Conservation (phyloP, 23 red algal species). For the Gracilaria domingensis region DNA sequence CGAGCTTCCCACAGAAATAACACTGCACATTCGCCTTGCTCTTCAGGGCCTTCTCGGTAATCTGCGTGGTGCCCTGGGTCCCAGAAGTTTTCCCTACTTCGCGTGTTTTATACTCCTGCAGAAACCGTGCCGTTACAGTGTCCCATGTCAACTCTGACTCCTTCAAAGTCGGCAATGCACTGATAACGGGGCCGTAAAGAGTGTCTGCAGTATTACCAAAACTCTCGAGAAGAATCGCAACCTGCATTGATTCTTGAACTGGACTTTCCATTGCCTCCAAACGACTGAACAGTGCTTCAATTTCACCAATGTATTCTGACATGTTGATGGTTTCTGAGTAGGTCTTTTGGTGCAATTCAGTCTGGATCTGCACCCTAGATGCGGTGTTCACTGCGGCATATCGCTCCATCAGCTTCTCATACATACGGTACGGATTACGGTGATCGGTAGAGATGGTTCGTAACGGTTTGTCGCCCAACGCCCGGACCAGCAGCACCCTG, state of each 20-base stretch:
- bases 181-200: too few species aligned
- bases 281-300: conserved; percentile 30
- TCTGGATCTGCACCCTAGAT: conserved; percentile 26
- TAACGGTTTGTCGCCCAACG: not conserved
- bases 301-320: conserved; percentile 34
- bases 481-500: not conserved
- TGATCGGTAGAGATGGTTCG: not conserved
- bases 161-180: not conserved
- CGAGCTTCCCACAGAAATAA: conserved; percentile 15
- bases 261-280: conserved; percentile 13
- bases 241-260: conserved; percentile 7
- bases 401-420: conserved; percentile 22
- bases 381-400: conserved; percentile 23
- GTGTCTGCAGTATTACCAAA: not conserved
- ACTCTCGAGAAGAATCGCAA: not conserved
- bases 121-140: conserved; percentile 3
- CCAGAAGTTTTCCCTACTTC: not conserved
- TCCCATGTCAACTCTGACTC: conserved; percentile 21
- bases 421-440: not conserved
- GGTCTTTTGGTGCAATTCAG: not conserved
- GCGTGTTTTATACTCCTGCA: conserved; percentile 26
- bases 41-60: conserved; percentile 11
- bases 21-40: conserved; percentile 27
- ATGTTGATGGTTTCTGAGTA: conserved; percentile 7
- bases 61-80: not conserved